Base-by-base conservation (phyloP, 2,329 filamentous ascomycete species). In the Dichotomopilus funicola region DNA sequence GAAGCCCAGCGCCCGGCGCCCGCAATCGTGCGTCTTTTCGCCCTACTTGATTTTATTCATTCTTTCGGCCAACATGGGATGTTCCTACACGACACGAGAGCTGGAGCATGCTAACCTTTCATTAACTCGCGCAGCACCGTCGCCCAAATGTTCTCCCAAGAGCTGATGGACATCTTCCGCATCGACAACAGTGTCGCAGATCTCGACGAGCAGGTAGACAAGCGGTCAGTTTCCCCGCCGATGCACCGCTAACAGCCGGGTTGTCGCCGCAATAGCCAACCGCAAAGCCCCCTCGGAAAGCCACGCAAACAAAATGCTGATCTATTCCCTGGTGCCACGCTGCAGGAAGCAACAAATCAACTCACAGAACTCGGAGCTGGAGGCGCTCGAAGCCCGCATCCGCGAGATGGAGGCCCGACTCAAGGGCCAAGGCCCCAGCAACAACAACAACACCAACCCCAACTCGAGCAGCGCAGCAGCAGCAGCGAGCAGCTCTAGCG, bases 161-260 rank as follows among this genome's bases (percentile, higher is more conserved):
- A 92, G 70, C 78, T 96, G 59, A 88, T 92, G 76, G 87, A 90
- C 69, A 87, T 95, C 64, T 96, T 96, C 76, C 87, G 88, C 67
- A 85, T 96, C 67, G 89, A 94, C 64, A 87, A 85, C 71, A 86
- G 86, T 59, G 60, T 66, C 49, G 59, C 64, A 35, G 64, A 66
- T 54, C 59, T 68, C 35, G 66, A 67, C 58, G 62, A 86, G 69
- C 82, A 87, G 63, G 83, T 96, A 58, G 81, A 89, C 68, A 81
- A 89, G 71, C 92, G 91, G 91, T 96, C 76, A 67, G 85, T 74
- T 42, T 42, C 49, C 50, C 55, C 40, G 40, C 49, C 13, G 6
- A 36, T 7, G 34, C 43, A 19, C 53, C 35, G 33, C 47, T 44
- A 58, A 49, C 35, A 57, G 59, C 55, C 48, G 53, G 46, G 45